These are phyloP conservation scores for Castanopsis chinensis DNA, from an alignment of 306 rosid genomes.

Conservation along the genomic window DNA sequence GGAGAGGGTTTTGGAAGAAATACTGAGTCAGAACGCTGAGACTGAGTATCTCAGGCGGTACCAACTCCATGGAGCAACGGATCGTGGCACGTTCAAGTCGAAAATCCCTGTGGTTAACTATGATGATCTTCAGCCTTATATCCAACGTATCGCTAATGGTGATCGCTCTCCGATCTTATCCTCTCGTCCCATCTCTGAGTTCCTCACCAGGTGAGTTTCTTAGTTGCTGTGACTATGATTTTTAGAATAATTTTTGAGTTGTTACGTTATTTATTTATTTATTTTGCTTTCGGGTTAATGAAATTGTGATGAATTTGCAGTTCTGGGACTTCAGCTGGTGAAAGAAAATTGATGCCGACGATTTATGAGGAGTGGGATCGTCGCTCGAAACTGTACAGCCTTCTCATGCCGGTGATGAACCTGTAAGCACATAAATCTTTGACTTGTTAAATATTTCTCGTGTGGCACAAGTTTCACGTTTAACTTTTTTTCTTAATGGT, in stretches of 20 bases:
- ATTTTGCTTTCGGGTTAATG: neutral
- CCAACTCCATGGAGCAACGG: slow-evolving; percentile 59
- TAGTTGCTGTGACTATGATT: no score
- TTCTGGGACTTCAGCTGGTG: slow-evolving; percentile 96
- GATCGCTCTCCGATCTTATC: slow-evolving; percentile 73
- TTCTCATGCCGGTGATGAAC: slow-evolving; percentile 89
- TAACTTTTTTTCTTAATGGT: neutral
- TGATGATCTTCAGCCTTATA: slow-evolving; percentile 75
- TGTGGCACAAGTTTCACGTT: neutral
- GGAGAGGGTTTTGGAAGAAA: slow-evolving; percentile 45
- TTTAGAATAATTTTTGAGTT: no score
- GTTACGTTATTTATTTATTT: neutral
- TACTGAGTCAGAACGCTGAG: slow-evolving; percentile 58
- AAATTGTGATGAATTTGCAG: slow-evolving; percentile 33
- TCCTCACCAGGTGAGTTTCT: slow-evolving; percentile 68
- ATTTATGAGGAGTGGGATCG: slow-evolving; percentile 79
- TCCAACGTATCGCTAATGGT: slow-evolving; percentile 85
- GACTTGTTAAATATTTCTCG: neutral
- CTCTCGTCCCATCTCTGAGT: slow-evolving; percentile 77
- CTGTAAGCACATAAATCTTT: slow-evolving; percentile 32
- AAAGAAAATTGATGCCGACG: slow-evolving; percentile 86
- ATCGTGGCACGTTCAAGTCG: slow-evolving; percentile 64
- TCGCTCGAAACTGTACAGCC: slow-evolving; percentile 67
- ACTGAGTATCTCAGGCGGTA: slow-evolving; percentile 68
- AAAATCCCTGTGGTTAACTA: slow-evolving; percentile 68